Evolutionary conservation across 1,139 yeast genomes (phyloP), one percentile per base, ranked within the genome.

Genomic region (Geotrichum citri-aurantii): DNA sequence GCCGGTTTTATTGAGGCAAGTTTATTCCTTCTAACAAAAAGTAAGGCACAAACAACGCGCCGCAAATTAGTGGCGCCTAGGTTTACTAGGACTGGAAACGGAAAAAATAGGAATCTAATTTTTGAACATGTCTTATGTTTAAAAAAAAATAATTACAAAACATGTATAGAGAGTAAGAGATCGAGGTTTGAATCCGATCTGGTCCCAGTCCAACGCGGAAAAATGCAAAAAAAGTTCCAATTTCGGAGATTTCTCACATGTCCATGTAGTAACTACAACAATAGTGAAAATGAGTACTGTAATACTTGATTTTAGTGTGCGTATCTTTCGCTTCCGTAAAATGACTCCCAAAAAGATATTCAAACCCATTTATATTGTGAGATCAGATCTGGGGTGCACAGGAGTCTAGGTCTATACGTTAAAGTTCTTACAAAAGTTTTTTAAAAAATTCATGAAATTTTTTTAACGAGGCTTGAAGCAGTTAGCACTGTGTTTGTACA

Each of bases 151-250:
- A n/a, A n/a, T n/a, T n/a, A n/a, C n/a, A 17, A 27, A 4, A 44
- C 29, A 44, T 26, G 4, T 7, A 7, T 5, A 26, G n/a, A 58
- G 58, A 84, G 87, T 17, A 37, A 37, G 1, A 37, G 42, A 37
- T 37, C 42, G 42, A 37, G 42, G 42, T 14, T 37, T 17, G 42
- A 37, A 37, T 14, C 42, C 42, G 42, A 37, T 37, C 42, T 37
- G 42, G 42, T 37, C 42, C 42, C 42, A 37, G 14, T 37, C 14
- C 14, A 5, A 14, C 17, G 42, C 42, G n/a, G 17, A 37, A 37
- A 14, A 12, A 14, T 6, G 42, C 42, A 37, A 37, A 37, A 37
- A n/a, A 37, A 14, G 6, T 37, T 37, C 42, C 17, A 37, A 12
- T n/a, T 37, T 14, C 14, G 42, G 42, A 14, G 42, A 17, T 37